A percentile compares a stretch with the other conserved stretches of the same genome.
These are phyloP conservation scores for Morella rubra DNA, from an alignment of 306 rosid species.

Conservation along the genomic window DNA sequence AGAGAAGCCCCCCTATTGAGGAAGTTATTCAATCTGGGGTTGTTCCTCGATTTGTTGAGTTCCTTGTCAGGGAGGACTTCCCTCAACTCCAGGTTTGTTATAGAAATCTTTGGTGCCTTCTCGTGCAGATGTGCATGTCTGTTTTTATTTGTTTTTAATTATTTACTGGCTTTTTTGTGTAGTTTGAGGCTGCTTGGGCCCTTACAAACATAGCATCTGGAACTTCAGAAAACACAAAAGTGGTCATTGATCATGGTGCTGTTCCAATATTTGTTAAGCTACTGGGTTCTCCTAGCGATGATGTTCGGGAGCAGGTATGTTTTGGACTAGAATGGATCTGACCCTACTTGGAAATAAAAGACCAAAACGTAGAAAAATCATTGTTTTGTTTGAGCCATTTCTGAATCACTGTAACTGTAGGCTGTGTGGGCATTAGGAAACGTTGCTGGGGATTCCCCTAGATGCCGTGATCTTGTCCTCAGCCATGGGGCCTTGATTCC, in stretches of 20 bases:
- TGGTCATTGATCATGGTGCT: constrained; percentile 90
- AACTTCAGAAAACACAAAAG: constrained; percentile 87
- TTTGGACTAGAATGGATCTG: background rate
- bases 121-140: background rate
- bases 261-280: constrained; percentile 88
- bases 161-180: constrained; percentile 16
- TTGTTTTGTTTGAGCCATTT: background rate
- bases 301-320: constrained; percentile 91
- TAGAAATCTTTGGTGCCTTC: background rate
- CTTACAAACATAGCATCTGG: constrained; percentile 94
- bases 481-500: constrained; percentile 77
- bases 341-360: background rate
- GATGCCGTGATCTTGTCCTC: constrained; percentile 92
- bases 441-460: constrained; percentile 95
- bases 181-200: constrained; percentile 99
- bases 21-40: constrained; percentile 93
- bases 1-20: constrained; percentile 90
- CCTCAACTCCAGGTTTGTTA: constrained; percentile 79
- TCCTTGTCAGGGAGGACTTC: constrained; percentile 80
- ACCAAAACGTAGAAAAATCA: background rate
- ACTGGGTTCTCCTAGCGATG: constrained; percentile 86
- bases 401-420: constrained; percentile 36
- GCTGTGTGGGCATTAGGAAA: constrained; percentile 98
- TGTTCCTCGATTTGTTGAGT: constrained; percentile 84
- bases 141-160: background rate